phyloP scores from a whole-genome alignment of 2,329 filamentous ascomycete species.

The Sclerotinia subarctica region DNA sequence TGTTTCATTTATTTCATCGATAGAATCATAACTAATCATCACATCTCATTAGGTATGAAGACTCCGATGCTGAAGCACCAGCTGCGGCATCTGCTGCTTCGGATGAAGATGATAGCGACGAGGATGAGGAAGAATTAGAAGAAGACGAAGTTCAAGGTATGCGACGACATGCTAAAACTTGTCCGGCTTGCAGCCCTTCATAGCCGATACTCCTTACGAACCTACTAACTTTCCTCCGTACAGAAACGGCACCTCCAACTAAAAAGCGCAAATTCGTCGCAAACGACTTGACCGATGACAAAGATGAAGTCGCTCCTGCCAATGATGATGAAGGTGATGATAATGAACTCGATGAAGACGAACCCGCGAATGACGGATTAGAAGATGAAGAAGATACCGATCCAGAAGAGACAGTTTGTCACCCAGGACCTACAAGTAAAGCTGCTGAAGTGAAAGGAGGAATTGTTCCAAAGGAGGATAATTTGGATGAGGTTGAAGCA shows the following conservation, averaged over 20 bases:
- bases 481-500: conserved; percentile 24
- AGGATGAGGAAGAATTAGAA: conserved; percentile 38
- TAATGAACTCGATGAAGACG: not conserved
- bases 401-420: conserved; percentile 21
- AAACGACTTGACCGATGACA: conserved; percentile 2
- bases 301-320: not conserved
- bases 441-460: conserved; percentile 20
- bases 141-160: conserved; percentile 24
- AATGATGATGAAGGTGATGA: conserved; percentile 10
- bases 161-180: not conserved
- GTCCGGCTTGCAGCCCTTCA: not conserved
- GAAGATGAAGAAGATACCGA: conserved; percentile 24
- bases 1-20: conserved; percentile 1
- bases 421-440: conserved; percentile 21
- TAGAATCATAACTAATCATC: conserved; percentile 22
- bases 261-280: conserved; percentile 34
- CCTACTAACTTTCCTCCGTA: not conserved
- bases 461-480: conserved; percentile 18
- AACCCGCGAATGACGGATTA: conserved; percentile 5
- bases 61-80: conserved; percentile 35
- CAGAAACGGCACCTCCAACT: conserved; percentile 29
- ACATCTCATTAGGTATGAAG: conserved; percentile 34
- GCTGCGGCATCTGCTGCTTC: conserved; percentile 21
- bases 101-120: conserved; percentile 37
- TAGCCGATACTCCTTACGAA: not conserved